Evolutionary conservation across 768 basidiomycete genomes (phyloP).

Genomic region (Pulveroboletus sp.): DNA sequence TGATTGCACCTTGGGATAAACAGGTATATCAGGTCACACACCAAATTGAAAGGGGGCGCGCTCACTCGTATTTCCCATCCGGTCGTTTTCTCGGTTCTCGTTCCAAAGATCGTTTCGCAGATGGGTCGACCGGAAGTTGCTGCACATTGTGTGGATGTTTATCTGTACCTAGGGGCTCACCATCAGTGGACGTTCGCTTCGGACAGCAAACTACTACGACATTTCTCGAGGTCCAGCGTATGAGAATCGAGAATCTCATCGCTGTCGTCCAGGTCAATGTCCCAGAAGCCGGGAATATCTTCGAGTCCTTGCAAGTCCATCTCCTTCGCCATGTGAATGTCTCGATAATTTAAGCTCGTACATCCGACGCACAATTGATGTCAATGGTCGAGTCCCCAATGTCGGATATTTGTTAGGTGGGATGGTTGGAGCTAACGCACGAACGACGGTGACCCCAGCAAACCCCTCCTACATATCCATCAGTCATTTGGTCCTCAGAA

Average conservation of each 20-base stretch:
- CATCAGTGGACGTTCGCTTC: not conserved
- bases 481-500: conserved; percentile 8
- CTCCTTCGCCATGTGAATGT: conserved; percentile 42
- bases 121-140: conserved; percentile 1
- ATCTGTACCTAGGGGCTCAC: not conserved
- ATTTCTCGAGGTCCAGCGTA: conserved; percentile 36
- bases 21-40: not conserved
- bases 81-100: conserved; percentile 39
- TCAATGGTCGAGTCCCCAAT: conserved; percentile 67
- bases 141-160: not conserved
- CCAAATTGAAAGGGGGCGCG: not conserved
- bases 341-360: not conserved
- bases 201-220: conserved; percentile 11
- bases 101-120: conserved; percentile 4
- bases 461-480: conserved; percentile 55
- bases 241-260: conserved; percentile 18
- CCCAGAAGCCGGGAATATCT: conserved; percentile 67
- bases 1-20: conserved; percentile 65
- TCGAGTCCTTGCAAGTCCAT: conserved; percentile 63
- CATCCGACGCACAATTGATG: conserved; percentile 43
- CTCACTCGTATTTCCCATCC: conserved; percentile 65
- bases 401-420: conserved; percentile 56
- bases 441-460: conserved; percentile 58
- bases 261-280: conserved; percentile 35
- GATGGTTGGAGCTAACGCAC: conserved; percentile 56